Evolutionary conservation across 2,329 filamentous ascomycete genomes (phyloP).

Genomic region (Fusarium xylarioides): DNA sequence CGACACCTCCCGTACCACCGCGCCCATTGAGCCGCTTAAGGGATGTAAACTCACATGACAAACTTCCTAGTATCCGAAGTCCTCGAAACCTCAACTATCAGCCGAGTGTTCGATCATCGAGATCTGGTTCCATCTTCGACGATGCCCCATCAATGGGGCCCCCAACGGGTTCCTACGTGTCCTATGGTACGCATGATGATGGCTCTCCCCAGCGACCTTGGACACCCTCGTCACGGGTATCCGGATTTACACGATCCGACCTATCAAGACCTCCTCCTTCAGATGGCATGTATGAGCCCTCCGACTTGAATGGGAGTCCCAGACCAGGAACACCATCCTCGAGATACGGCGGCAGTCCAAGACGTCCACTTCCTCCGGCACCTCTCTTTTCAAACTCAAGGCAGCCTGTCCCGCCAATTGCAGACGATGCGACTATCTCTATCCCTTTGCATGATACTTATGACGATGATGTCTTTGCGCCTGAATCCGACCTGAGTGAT

Average conservation of each 20-base stretch:
- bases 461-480: conserved; percentile 79
- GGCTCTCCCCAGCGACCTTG: conserved; percentile 66
- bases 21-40: conserved; percentile 29
- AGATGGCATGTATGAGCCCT: conserved; percentile 80
- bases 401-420: conserved; percentile 62
- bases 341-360: conserved; percentile 85
- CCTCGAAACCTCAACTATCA: conserved; percentile 58
- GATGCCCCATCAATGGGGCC: conserved; percentile 67
- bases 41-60: conserved; percentile 53
- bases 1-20: conserved; percentile 29
- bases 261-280: conserved; percentile 72
- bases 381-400: conserved; percentile 77
- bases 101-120: conserved; percentile 60
- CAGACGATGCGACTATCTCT: conserved; percentile 74
- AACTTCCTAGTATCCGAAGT: conserved; percentile 53
- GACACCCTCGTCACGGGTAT: conserved; percentile 61
- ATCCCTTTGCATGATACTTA: conserved; percentile 70
- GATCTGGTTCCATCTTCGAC: conserved; percentile 63
- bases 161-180: conserved; percentile 70
- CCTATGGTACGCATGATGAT: conserved; percentile 57
- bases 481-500: conserved; percentile 63
- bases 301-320: conserved; percentile 88
- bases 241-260: conserved; percentile 58
- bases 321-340: conserved; percentile 91
- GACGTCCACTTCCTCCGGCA: conserved; percentile 86